These are phyloP conservation scores for Chytriomyces sp. DNA, from an alignment of 192 early-diverging fungal species.

Conservation along the genomic window DNA sequence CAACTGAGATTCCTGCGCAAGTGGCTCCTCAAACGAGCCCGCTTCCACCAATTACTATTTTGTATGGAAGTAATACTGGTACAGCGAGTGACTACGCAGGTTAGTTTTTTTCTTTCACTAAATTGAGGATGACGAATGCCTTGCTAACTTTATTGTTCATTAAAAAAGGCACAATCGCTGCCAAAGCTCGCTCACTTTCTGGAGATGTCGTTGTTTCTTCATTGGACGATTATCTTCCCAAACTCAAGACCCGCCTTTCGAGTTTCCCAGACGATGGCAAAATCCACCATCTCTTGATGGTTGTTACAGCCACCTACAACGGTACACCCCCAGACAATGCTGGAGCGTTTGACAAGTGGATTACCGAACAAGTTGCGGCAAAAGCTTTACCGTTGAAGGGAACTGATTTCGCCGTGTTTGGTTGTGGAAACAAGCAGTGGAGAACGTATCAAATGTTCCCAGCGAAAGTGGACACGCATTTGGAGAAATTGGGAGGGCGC, in stretches of 20 bases:
- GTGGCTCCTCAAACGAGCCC: not conserved
- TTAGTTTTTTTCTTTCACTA: not conserved
- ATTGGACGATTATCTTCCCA: constrained; percentile 34
- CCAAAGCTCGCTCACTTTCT: constrained; percentile 37
- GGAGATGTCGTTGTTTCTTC: constrained; percentile 35
- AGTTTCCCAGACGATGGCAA: not conserved
- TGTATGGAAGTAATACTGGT: constrained; percentile 65
- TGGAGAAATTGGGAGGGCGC: constrained; percentile 56
- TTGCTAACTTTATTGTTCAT: not conserved
- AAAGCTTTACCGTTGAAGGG: constrained; percentile 40
- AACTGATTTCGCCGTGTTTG: constrained; percentile 60
- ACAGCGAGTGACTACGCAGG: constrained; percentile 57
- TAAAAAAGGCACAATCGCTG: constrained; percentile 34
- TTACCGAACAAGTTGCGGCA: constrained; percentile 1
- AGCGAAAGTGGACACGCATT: constrained; percentile 40
- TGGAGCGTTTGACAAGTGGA: constrained; percentile 46
- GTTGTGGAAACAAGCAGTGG: constrained; percentile 67
- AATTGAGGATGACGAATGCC: too few relatives aligned
- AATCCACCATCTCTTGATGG: constrained; percentile 32
- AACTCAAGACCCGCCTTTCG: not conserved
- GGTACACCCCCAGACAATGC: constrained; percentile 64
- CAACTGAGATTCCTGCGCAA: not conserved
- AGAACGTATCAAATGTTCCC: constrained; percentile 65
- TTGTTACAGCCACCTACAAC: constrained; percentile 57
- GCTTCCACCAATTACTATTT: constrained; percentile 41